These are phyloP conservation scores for Periconia sp. DNA, from an alignment of 2,329 filamentous ascomycete species.

Conservation along the genomic window DNA sequence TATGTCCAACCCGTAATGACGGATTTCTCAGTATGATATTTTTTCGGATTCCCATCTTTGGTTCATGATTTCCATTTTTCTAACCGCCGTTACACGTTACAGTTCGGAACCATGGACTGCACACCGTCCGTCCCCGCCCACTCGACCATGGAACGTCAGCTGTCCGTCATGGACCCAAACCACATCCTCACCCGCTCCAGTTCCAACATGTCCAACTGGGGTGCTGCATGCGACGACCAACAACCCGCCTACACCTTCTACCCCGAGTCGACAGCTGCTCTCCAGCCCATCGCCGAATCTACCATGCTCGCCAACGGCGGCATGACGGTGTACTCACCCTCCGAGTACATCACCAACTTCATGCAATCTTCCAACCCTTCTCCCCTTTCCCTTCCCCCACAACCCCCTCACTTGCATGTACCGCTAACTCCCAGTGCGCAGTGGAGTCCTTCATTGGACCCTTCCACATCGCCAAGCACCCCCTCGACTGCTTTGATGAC, in stretches of 20 bases:
- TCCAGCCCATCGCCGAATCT: conserved; percentile 30
- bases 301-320: conserved; percentile 14
- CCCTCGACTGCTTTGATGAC: conserved; percentile 41
- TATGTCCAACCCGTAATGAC: conserved; percentile 31
- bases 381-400: conserved; percentile 21
- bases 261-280: conserved; percentile 24
- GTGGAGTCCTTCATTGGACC: conserved; percentile 38
- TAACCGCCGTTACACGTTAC: conserved; percentile 32
- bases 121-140: conserved; percentile 36
- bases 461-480: conserved; percentile 40
- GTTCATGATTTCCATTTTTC: conserved; percentile 22
- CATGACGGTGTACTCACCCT: conserved; percentile 39
- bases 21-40: conserved; percentile 31
- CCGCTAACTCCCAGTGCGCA: conserved; percentile 34
- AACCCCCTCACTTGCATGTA: conserved; percentile 25
- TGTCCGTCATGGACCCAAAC: conserved; percentile 23
- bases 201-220: conserved; percentile 27
- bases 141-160: conserved; percentile 30
- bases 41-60: conserved; percentile 25
- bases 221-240: conserved; percentile 20
- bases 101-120: conserved; percentile 33
- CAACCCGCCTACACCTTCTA: conserved; percentile 36
- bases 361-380: conserved; percentile 26
- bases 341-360: conserved; percentile 38
- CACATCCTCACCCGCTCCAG: conserved; percentile 22